These are phyloP conservation scores for Solanum chilense DNA, from an alignment of 257 asterid species.

Conservation along the genomic window DNA sequence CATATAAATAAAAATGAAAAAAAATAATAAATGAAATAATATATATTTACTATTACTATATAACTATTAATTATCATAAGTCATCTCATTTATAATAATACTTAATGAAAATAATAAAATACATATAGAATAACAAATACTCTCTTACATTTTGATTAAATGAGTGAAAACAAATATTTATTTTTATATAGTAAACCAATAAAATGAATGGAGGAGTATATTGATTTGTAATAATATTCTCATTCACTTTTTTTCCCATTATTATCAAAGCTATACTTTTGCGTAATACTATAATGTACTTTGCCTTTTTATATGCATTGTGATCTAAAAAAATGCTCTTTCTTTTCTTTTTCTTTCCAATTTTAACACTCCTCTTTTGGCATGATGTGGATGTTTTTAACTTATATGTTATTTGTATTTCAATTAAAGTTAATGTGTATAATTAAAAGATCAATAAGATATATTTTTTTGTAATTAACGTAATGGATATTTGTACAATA, in stretches of 20 bases:
- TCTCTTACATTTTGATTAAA: too few relatives aligned
- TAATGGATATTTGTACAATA: fast-evolving
- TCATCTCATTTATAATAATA: too few relatives aligned
- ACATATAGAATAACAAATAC: too few relatives aligned
- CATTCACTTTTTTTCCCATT: not conserved
- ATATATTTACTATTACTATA: too few relatives aligned
- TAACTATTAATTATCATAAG: not conserved
- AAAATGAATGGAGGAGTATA: not conserved
- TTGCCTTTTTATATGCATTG: not conserved
- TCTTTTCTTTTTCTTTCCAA: not conserved
- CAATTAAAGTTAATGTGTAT: too few relatives aligned
- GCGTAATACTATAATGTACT: not conserved
- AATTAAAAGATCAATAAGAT: too few relatives aligned
- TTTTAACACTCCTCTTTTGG: not conserved
- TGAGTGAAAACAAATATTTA: not conserved
- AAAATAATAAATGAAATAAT: too few relatives aligned
- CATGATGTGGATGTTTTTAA: not conserved
- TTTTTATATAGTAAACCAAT: not conserved
- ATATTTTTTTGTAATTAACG: too few relatives aligned
- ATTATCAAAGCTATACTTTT: not conserved
- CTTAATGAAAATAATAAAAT: too few relatives aligned
- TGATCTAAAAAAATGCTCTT: not conserved
- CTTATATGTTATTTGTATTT: not conserved
- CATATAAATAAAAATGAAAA: too few relatives aligned
- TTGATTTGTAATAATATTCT: too few relatives aligned